A percentile compares a stretch with the other conserved stretches of the same genome.
Evolutionary conservation across 2,329 filamentous ascomycete genomes (phyloP).

Genomic region (Cladorrhinum sp.): DNA sequence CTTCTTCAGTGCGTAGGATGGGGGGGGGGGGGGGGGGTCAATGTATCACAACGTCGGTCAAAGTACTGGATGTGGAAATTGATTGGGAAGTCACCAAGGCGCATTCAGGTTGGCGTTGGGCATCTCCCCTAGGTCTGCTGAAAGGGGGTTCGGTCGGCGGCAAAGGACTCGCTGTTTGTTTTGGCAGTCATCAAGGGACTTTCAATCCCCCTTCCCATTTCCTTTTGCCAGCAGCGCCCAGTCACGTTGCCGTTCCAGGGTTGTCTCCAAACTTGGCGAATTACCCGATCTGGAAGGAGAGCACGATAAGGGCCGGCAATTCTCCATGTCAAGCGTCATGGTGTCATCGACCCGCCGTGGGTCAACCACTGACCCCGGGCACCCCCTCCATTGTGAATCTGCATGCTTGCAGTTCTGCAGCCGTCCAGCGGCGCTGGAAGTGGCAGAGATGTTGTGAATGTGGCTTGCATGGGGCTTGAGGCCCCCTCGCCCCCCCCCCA

Average conservation of each 20-base stretch:
- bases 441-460: neutral
- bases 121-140: neutral
- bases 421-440: neutral
- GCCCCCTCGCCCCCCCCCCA: neutral
- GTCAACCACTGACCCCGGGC: neutral
- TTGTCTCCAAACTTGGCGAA: constrained; percentile 7
- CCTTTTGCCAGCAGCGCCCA: neutral
- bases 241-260: neutral
- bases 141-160: neutral
- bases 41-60: neutral
- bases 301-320: constrained; percentile 19
- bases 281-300: constrained; percentile 22
- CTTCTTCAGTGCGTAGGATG: neutral
- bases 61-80: neutral
- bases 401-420: too few species aligned
- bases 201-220: neutral
- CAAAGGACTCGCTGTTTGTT: neutral
- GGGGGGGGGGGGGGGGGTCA: neutral
- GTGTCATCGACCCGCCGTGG: constrained; percentile 5
- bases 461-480: constrained; percentile 4
- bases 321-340: constrained; percentile 15
- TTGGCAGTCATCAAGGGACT: neutral
- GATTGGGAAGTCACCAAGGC: neutral
- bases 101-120: neutral
- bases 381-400: constrained; percentile 2